phyloP scores from a whole-genome alignment of 2,329 filamentous ascomycete genomes.

The Penicillium concentricum region DNA sequence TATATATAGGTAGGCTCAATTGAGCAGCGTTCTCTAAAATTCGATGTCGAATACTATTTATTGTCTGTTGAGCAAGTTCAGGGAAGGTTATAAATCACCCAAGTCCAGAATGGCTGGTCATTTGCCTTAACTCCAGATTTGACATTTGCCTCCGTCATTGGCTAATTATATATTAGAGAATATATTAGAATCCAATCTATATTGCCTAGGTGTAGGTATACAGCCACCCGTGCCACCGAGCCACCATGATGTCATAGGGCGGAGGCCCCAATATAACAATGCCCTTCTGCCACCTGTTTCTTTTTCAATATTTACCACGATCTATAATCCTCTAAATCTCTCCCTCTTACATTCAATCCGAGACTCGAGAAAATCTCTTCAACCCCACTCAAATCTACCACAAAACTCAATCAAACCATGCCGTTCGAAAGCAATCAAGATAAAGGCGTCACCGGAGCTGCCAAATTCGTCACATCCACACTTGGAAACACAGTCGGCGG shows the following conservation, averaged over 20 bases:
- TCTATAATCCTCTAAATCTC: neutral
- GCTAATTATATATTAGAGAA: neutral
- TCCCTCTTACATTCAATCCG: neutral
- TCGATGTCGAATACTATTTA: no score
- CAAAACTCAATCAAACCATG: conserved; percentile 6
- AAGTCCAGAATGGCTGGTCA: no score
- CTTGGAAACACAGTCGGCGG: conserved; percentile 58
- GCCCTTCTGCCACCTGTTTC: neutral
- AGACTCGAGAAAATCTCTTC: neutral
- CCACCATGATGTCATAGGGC: conserved; percentile 8
- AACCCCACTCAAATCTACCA: neutral
- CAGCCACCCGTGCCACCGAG: neutral
- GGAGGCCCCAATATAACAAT: conserved; percentile 2
- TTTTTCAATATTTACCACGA: neutral
- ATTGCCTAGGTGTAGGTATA: neutral
- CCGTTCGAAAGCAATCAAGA: conserved; percentile 24
- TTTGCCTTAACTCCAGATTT: no score
- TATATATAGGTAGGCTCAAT: no score
- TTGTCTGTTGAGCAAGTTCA: no score
- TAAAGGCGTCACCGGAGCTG: conserved; percentile 50
- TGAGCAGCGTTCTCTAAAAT: no score
- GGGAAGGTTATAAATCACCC: no score
- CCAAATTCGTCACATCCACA: conserved; percentile 57
- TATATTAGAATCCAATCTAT: neutral
- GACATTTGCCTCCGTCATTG: neutral